A percentile compares a stretch with the other conserved stretches of the same genome.
These are phyloP conservation scores for Alternaria solani DNA, from an alignment of 2,329 filamentous ascomycete genomes.

Conservation along the genomic window DNA sequence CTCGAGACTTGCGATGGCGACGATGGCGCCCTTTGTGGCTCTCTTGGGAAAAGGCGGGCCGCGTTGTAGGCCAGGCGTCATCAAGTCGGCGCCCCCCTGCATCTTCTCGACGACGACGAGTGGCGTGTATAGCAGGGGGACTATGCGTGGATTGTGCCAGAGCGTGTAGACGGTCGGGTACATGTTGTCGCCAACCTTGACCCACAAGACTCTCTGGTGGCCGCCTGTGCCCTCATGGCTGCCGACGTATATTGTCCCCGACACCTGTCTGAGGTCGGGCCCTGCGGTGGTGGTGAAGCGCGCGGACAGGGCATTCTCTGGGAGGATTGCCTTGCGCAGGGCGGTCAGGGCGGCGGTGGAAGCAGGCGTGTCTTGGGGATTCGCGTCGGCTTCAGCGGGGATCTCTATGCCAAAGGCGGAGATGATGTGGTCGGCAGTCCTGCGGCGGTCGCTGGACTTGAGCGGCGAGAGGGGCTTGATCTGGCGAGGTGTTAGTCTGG, in stretches of 20 bases:
- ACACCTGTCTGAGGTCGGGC: conserved; percentile 67
- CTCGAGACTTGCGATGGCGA: conserved; percentile 69
- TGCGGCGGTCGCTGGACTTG: conserved; percentile 72
- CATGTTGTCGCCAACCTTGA: conserved; percentile 66
- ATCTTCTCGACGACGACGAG: conserved; percentile 69
- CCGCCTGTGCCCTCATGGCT: conserved; percentile 60
- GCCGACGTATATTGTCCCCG: conserved; percentile 71
- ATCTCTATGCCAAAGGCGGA: conserved; percentile 64
- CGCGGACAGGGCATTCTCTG: conserved; percentile 68
- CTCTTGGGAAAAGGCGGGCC: conserved; percentile 69
- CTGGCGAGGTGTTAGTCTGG: conserved; percentile 48
- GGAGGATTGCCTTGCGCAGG: conserved; percentile 67
- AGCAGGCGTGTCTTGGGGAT: conserved; percentile 54
- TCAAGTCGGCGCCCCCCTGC: conserved; percentile 70
- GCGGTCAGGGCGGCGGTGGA: conserved; percentile 57
- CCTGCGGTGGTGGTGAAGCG: conserved; percentile 72
- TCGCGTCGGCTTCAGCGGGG: conserved; percentile 47
- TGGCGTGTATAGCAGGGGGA: conserved; percentile 71
- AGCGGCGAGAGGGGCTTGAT: conserved; percentile 73
- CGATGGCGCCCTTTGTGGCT: conserved; percentile 67
- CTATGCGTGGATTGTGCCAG: conserved; percentile 68
- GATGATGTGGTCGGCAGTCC: conserved; percentile 73
- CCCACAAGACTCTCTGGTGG: conserved; percentile 70
- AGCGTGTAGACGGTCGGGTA: conserved; percentile 70
- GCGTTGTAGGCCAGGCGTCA: conserved; percentile 71